Evolutionary conservation across 768 basidiomycete species (phyloP).

Genomic region (Tulasnella calospora): DNA sequence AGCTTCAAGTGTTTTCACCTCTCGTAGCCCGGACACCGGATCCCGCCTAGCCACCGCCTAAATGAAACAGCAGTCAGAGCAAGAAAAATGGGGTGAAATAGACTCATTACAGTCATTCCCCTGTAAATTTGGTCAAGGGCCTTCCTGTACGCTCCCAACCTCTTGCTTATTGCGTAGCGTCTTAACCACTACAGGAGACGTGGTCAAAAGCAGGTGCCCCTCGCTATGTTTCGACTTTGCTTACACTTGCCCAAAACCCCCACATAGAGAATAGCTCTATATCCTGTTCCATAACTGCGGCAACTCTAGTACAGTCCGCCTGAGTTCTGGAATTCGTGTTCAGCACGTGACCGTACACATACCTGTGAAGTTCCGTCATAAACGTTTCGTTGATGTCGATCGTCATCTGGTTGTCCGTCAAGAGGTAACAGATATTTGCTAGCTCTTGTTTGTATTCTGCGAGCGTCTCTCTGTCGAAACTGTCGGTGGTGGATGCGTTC

Average conservation of each 20-base stretch:
- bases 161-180: not conserved
- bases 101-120: not conserved
- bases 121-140: not conserved
- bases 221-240: not conserved
- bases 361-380: not conserved
- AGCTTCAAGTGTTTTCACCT: not conserved
- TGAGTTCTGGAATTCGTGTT: not conserved
- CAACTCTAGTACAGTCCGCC: not conserved
- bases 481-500: not conserved
- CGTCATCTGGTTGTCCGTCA: not conserved
- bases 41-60: not conserved
- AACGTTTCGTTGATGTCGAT: not conserved
- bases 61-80: not conserved
- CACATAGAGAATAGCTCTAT: not conserved
- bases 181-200: not conserved
- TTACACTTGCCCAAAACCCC: not conserved
- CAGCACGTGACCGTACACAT: not conserved
- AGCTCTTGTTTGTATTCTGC: not conserved
- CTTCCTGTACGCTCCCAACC: not conserved
- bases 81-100: not conserved
- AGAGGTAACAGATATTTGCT: not conserved
- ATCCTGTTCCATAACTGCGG: not conserved
- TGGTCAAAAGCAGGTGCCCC: not conserved
- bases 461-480: not conserved
- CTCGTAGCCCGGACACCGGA: not conserved